phyloP scores from a whole-genome alignment of 768 basidiomycete species.

The Hydnomerulius pinastri region DNA sequence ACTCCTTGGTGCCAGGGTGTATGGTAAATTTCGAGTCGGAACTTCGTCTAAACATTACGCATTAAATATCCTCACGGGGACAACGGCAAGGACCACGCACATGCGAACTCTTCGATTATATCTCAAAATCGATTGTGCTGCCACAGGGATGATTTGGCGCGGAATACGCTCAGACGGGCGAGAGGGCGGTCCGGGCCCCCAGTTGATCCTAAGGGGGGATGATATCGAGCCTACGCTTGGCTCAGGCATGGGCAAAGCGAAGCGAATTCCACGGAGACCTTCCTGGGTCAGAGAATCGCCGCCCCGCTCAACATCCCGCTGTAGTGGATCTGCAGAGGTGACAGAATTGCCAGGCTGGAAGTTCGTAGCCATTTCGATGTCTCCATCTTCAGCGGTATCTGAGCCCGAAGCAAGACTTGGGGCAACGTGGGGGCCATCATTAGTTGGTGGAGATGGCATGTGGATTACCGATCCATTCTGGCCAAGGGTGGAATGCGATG shows the following conservation, averaged over 20 bases:
- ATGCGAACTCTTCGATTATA: slow-evolving; percentile 3
- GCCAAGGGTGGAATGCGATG: background rate
- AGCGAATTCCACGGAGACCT: background rate
- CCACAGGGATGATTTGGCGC: background rate
- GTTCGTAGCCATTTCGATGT: background rate
- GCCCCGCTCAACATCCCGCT: background rate
- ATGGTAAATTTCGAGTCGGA: slow-evolving; percentile 2
- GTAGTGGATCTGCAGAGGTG: background rate
- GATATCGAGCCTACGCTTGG: background rate
- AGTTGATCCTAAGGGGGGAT: background rate
- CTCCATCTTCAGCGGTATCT: background rate
- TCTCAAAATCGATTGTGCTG: slow-evolving; percentile 2
- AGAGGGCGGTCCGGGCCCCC: background rate
- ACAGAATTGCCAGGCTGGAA: background rate
- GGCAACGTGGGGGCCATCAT: background rate
- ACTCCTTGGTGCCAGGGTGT: slow-evolving; percentile 1
- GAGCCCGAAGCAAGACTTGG: background rate
- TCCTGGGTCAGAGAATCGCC: background rate
- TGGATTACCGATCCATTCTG: background rate
- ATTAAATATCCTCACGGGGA: background rate
- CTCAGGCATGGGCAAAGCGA: background rate
- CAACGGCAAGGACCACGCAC: background rate
- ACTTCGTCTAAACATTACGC: background rate
- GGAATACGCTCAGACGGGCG: background rate
- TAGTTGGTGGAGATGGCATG: background rate